Base-by-base conservation (phyloP, 2,329 filamentous ascomycete genomes). In the Colletotrichum noveboracense region DNA sequence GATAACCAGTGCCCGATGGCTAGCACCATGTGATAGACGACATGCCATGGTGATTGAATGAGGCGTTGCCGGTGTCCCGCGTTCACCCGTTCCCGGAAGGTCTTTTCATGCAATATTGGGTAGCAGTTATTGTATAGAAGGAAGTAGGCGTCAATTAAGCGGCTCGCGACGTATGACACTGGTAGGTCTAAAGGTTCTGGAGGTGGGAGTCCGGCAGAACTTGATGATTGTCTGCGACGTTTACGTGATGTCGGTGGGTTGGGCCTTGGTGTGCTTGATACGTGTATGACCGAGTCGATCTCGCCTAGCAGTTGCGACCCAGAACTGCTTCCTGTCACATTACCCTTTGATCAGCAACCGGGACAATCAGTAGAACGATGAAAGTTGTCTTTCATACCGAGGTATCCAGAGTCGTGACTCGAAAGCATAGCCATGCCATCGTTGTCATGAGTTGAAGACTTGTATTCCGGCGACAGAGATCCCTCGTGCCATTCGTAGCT, bases 31-130 rank as follows among this genome's bases (percentile, higher is more conserved):
- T 82, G 75, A 77, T 79, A 78, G 12, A 80, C 34, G n/a, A 80
- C 75, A 26, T 77, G 65, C 79, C 80, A 79, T 43, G 70, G 28
- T 24, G 60, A 70, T n/a, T 64, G 34, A 18, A 28, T 64, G 6
- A 70, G 24, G 3, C 66, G 69, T 21, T 72, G 73, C 8, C 55
- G 69, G 55, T 69, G 77, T 64, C 68, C 77, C n/a, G 56, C 74
- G 12, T 62, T 52, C 3, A 79, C 81, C 68, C 82, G 79, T 8
- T 81, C 85, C 16, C 87, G 82, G 72, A 89, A 89, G 0, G 85
- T 86, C 4, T 85, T 82, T 68, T 89, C 87, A 67, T 89, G 86
- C 3, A 89, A 78, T 9, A 89, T 83, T 0, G 87, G 88, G 71
- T 88, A 89, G 32, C 83, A 85, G 24, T 84, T 78, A 76, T 89